Percentiles rank a stretch among this genome's conserved stretches.
These are phyloP conservation scores for Ogataea glucozyma DNA, from an alignment of 805 yeast genomes.

Conservation along the genomic window DNA sequence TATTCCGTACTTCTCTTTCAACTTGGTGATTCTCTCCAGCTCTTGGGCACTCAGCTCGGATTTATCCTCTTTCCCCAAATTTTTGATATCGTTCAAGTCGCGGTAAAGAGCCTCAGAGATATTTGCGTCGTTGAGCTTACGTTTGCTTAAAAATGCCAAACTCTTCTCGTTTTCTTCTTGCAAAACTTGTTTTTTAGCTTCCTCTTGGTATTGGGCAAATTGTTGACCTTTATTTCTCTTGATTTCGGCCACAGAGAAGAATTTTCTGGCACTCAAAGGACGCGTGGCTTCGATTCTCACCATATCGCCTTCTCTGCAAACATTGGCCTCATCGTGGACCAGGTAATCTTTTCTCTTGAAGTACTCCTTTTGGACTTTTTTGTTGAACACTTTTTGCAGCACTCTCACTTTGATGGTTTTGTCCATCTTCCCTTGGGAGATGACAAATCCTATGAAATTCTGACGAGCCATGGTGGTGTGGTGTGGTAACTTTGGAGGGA, in stretches of 20 bases:
- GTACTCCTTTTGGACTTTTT: slow-evolving; percentile 70
- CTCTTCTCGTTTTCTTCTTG: slow-evolving; percentile 65
- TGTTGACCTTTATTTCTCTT: slow-evolving; percentile 88
- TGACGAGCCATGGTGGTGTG: slow-evolving; percentile 72
- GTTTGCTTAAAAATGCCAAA: slow-evolving; percentile 52
- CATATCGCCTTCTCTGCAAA: slow-evolving; percentile 92
- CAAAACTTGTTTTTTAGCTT: slow-evolving; percentile 67
- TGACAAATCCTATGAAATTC: slow-evolving; percentile 87
- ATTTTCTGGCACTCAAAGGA: slow-evolving; percentile 78
- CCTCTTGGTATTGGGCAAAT: slow-evolving; percentile 73
- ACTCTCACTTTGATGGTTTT: slow-evolving; percentile 95
- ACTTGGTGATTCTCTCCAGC: slow-evolving; percentile 37
- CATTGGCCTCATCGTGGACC: slow-evolving; percentile 91
- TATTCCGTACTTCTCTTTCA: slow-evolving; percentile 37
- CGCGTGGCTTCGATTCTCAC: slow-evolving; percentile 91
- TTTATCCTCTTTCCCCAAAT: slow-evolving; percentile 17
- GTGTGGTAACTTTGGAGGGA: slow-evolving; percentile 13
- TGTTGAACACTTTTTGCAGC: slow-evolving; percentile 71
- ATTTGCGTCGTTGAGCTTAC: slow-evolving; percentile 34
- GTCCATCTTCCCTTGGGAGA: slow-evolving; percentile 94
- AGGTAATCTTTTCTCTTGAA: slow-evolving; percentile 78
- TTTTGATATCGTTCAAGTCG: slow-evolving; percentile 30
- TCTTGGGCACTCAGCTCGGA: slow-evolving; percentile 32
- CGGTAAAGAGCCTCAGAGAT: slow-evolving; percentile 29
- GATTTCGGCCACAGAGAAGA: slow-evolving; percentile 90